A percentile compares a stretch with the other conserved stretches of the same genome.
Conservation (phyloP, 306 rosid species). For the Abrus pulchellus region DNA sequence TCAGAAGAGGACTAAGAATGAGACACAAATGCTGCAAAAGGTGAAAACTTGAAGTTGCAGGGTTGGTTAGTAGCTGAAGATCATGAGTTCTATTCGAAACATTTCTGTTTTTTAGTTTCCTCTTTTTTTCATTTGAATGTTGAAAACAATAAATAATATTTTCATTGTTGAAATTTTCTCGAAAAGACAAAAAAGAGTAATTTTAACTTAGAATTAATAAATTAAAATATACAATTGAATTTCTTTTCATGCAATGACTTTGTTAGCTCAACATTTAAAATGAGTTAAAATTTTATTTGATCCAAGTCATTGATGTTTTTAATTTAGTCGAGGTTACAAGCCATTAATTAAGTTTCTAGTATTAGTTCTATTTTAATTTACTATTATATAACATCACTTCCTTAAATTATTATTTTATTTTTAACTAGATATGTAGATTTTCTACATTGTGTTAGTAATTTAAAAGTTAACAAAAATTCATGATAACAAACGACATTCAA, state of each 20-base stretch:
- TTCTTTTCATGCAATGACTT: not conserved
- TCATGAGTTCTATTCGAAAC: not conserved
- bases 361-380: not conserved
- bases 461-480: no score
- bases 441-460: no score
- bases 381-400: not conserved
- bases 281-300: not conserved
- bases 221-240: not conserved
- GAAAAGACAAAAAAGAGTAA: no score
- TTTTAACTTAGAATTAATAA: not conserved
- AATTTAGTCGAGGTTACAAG: not conserved
- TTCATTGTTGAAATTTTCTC: no score
- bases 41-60: not conserved
- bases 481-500: no score
- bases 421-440: no score
- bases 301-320: not conserved
- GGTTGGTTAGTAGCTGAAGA: not conserved
- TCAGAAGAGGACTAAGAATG: not conserved
- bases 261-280: not conserved
- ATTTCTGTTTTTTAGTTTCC: not conserved
- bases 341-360: not conserved
- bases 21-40: not conserved
- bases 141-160: not conserved
- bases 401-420: no score
- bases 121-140: not conserved